Evolutionary conservation across 2,329 filamentous ascomycete genomes (phyloP).

Genomic region (Colletotrichum sp.): DNA sequence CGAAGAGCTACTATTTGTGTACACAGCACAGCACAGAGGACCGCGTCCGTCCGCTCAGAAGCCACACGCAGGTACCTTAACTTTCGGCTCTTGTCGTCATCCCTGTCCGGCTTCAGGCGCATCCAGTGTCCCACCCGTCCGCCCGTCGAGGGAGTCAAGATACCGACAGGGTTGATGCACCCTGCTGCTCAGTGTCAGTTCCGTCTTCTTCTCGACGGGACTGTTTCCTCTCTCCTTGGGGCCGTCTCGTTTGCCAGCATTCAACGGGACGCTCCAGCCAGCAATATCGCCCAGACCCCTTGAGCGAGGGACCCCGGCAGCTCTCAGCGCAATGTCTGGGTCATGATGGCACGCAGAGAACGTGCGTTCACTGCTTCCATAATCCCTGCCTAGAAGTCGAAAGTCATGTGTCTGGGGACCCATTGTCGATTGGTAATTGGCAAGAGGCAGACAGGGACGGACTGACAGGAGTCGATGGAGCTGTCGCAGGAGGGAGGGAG

Average conservation of each 20-base stretch:
- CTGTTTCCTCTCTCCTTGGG: background rate
- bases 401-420: slow-evolving; percentile 5
- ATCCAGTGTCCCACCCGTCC: background rate
- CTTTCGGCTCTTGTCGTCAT: background rate
- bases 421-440: background rate
- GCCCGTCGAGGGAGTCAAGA: background rate
- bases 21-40: background rate
- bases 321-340: background rate
- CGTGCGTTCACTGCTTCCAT: slow-evolving; percentile 14
- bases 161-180: background rate
- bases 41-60: background rate
- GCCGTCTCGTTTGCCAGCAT: background rate
- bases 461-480: background rate
- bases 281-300: background rate
- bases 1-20: background rate
- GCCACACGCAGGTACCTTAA: background rate
- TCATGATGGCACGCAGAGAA: slow-evolving; percentile 3
- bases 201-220: background rate
- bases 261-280: background rate
- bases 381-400: background rate
- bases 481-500: background rate
- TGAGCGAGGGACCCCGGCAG: background rate
- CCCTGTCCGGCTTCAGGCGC: background rate
- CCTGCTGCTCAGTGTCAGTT: background rate
- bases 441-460: background rate